Base-by-base conservation (phyloP, 805 yeast species). In the Dipodascus geniculatus region DNA sequence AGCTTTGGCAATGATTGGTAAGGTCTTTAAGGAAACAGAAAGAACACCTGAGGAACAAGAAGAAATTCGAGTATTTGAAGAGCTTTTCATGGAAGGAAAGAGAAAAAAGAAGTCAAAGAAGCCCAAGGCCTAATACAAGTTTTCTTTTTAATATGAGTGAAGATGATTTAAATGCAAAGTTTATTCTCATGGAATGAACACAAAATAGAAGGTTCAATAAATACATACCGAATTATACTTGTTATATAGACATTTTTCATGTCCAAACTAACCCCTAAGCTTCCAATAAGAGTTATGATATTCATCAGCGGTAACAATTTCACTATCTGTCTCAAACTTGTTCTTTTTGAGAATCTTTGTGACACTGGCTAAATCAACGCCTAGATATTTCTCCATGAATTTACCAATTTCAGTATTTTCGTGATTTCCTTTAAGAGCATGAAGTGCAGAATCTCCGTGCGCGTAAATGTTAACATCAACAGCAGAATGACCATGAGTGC, bases 401-500 rank as follows among this genome's bases (percentile, higher is more conserved):
- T 72, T 64, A 2, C 96, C 96, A 56, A 90, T 77, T 61, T 87
- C 96, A 44, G 74, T 87, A 69, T 91, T 90, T 70, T 90, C 97
- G 63, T 80, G 87, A 67, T 83, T 85, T 3, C 97, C 97, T 28
- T 76, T 76, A 53, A 89, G n/a, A 9, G 78, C 72, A 20, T 74
- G 66, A 23, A 22, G 4, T 14, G 24, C 31, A 16, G 4, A 3
- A 9, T 22, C 83, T 31, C 89, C 77, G 65, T 83, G 77, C 0
- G 85, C 96, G 65, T 90, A 90, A 50, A 91, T 85, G 63, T 91
- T 90, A 38, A 90, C 96, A 68, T 90, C 98, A 16, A 90, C 96
- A 0, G 96, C 96, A 20, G 95, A 83, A 68, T 90, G 98, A 28
- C 97, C 98, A 63, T 88, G 95, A 0, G 97, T 90, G 8, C 95